Base-by-base conservation (phyloP, 805 yeast genomes). In the Phaffomyces thermotolerans region DNA sequence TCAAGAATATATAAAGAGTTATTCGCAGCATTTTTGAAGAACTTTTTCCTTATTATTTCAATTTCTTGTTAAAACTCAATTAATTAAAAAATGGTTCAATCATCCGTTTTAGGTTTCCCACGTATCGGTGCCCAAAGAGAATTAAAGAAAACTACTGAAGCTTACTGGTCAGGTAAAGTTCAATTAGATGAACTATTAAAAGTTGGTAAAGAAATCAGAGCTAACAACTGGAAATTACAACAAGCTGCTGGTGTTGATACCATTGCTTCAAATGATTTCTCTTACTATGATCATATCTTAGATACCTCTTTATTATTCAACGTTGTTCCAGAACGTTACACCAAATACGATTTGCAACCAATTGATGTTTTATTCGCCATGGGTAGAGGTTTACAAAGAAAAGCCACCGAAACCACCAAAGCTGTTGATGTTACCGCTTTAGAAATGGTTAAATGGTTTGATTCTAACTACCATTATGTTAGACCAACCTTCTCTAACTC, bases 381-480 rank as follows among this genome's bases (percentile, higher is more conserved):
- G 98, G 99, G 98, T 73, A 89, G 99, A 81, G 99, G 99, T 82
- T 79, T 93, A 69, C 99, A 93, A 78, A 87, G 93, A 75, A 82
- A 84, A 71, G 95, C 95, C 56, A 84, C 95, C 56, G 95, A 84
- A 59, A 65, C 89, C 55, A 67, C 80, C 50, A 78, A 83, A 59
- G 95, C 95, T 57, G 96, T 93, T 59, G 99, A 93, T 71, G 99
- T 93, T 50, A 91, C 98, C 52, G 99, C 99, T 61, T 79, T 88
- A 67, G 95, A 93, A 80, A 93, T 93, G 99, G 99, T 93, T 60
- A 93, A 93, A 79, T 93, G 99, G 99, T 93, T 93, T 62, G 99
- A 93, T 73, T 86, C 97, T 54, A 93, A 93, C 88, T 93, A 93
- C 87, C 99, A 93, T 74, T 93, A 93, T 71, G 98, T 93, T 64